Evolutionary conservation across 2,329 filamentous ascomycete genomes (phyloP), one percentile per base, ranked within the genome.

Genomic region (Purpureocillium lavendulum): DNA sequence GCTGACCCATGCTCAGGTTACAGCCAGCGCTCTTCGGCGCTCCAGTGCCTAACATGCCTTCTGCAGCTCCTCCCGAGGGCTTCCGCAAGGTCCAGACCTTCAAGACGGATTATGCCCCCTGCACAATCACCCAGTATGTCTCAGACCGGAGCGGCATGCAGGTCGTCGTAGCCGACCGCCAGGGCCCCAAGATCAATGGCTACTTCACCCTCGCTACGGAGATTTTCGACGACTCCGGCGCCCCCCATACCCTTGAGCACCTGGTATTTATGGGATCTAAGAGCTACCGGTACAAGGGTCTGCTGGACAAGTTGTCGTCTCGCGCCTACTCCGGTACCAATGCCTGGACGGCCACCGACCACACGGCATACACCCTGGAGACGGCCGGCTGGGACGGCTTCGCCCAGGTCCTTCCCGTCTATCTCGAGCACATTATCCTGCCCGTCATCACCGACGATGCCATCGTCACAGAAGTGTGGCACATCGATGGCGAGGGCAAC

Each of bases 321-420:
- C 79, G 94, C 48, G 87, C 90, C 2, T 98, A 97, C 60, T 94
- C 90, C 2, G 77, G 76, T 42, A 98, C 92, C 26, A 98, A 98
- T 62, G 92, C 92, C 4, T 98, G 90, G 87, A 98, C 92, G 1
- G 88, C 88, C 16, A 92, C 85, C 11, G 92, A 97, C 52, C 89
- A 97, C 57, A 98, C 94, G 1, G 89, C 89, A 3, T 98, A 98
- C 62, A 96, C 88, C 0, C 72, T 98, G 13, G 87, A 96, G 53
- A 92, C 88, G 10, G 92, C 92, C 17, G 92, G 92, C 2, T 98
- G 92, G 90, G 88, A 94, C 52, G 90, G 90, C 8, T 98, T 98
- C 57, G 82, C 89, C 2, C 87, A 94, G 59, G 94, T 97, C 40
- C 67, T 98, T 14, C 92, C 92, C 1, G 82, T 97, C 31, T 98